Evolutionary conservation across 129 eudicot genomes (phyloP), one percentile per base, ranked within the genome.

Genomic region (Solidago caesia): DNA sequence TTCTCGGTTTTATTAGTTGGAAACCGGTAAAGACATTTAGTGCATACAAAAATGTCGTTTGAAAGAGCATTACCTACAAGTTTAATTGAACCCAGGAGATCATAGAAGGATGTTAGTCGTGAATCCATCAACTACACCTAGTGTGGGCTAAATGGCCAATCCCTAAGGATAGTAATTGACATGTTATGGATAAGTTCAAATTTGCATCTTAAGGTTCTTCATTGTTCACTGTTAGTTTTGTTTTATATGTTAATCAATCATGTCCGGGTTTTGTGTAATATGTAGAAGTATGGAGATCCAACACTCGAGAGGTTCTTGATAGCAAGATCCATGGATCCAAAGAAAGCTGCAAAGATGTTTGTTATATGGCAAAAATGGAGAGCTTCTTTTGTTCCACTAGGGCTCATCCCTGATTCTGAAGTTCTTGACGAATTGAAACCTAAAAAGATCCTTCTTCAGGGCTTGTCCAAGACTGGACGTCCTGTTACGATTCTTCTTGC

Each of bases 281-380:
- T 74, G 72, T 67, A 86, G 82, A 70, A 75, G 27, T 71, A 65
- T 68, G 86, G 79, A 58, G 91, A 83, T 26, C 62, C 68, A 14
- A 83, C 87, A 29, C 63, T 86, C 44, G 49, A 66, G 77, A 80
- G 91, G 72, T 86, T 80, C 82, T 81, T 86, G 84, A 75, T 86
- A 42, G 91, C 91, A 60, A 81, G 88, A 81, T 86, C 91, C 75
- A 80, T 80, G 84, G 84, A 86, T 75, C 69, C 75, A 64, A 82
- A 74, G 2, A 86, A 81, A 71, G 87, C 87, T 59, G 85, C 91
- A 51, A 83, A 83, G 73, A 86, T 86, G 91, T 80, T 86, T 75
- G 85, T 83, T 60, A 75, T 82, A 75, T 83, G 87, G 91, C 64
- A 53, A 26, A 86, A 86, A 71, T 86, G 91, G 91, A 83, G 91